These are phyloP conservation scores for Nakaseomyces uthaithaninus DNA, from an alignment of 1,139 yeast species.

Conservation along the genomic window DNA sequence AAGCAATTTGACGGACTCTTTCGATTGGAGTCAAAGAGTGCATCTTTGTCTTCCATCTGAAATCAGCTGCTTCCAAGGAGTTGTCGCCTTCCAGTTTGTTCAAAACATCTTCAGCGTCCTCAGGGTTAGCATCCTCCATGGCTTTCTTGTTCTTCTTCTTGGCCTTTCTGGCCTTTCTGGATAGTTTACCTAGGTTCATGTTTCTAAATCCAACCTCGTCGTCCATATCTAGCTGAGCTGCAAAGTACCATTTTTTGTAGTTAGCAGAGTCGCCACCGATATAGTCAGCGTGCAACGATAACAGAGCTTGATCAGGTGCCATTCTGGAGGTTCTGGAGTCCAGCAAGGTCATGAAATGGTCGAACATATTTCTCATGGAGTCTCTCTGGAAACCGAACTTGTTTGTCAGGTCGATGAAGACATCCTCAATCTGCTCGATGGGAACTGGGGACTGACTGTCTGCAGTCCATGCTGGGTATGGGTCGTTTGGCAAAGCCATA, in stretches of 20 bases:
- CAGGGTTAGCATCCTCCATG: constrained; percentile 39
- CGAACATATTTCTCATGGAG: constrained; percentile 94
- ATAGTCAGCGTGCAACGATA: constrained; percentile 91
- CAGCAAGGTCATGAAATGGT: constrained; percentile 84
- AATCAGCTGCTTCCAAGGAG: constrained; percentile 71
- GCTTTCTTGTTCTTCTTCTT: constrained; percentile 59
- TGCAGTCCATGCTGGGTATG: constrained; percentile 94
- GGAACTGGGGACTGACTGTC: constrained; percentile 80
- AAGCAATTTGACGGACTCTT: constrained; percentile 82
- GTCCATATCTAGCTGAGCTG: constrained; percentile 82
- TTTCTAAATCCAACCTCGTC: constrained; percentile 71
- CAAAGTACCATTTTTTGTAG: constrained; percentile 93
- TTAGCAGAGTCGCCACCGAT: constrained; percentile 92
- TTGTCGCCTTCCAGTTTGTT: constrained; percentile 85
- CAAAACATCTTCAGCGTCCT: constrained; percentile 39
- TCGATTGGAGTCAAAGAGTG: constrained; percentile 60
- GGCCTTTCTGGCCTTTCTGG: constrained; percentile 46
- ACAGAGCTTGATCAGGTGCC: constrained; percentile 92
- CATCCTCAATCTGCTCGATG: constrained; percentile 84
- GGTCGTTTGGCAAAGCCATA: constrained; percentile 52
- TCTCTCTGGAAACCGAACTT: constrained; percentile 97
- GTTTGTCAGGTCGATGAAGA: constrained; percentile 80
- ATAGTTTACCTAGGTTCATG: constrained; percentile 69
- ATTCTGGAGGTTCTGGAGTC: constrained; percentile 95
- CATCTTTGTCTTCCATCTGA: constrained; percentile 78